Percentiles rank a stretch among this genome's conserved stretches.
Evolutionary conservation across 805 yeast genomes (phyloP).

Genomic region (Sungouiozyma intestinalis): DNA sequence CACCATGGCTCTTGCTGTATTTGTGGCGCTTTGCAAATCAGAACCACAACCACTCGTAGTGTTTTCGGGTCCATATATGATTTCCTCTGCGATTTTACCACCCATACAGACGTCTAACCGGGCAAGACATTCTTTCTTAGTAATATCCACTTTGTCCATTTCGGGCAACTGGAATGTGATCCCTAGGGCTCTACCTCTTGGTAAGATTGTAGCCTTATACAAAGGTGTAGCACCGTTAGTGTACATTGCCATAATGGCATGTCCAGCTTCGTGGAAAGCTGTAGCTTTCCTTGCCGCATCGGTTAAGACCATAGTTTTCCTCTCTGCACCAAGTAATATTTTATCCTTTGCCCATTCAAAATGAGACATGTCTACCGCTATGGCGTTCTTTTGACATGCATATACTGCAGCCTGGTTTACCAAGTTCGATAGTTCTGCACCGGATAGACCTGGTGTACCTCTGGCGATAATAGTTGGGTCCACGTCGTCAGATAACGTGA

Average conservation of each 20-base stretch:
- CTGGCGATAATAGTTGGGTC: slow-evolving; percentile 87
- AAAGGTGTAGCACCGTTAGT: slow-evolving; percentile 91
- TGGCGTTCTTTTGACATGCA: slow-evolving; percentile 88
- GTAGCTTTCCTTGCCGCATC: slow-evolving; percentile 90
- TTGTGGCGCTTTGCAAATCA: slow-evolving; percentile 82
- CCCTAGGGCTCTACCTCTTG: slow-evolving; percentile 95
- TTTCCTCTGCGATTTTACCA: slow-evolving; percentile 94
- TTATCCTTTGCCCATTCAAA: slow-evolving; percentile 99
- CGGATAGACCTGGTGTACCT: slow-evolving; percentile 97
- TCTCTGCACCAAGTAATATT: slow-evolving; percentile 95
- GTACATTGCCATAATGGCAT: slow-evolving; percentile 94
- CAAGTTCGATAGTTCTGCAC: slow-evolving; percentile 91
- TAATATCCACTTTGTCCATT: slow-evolving; percentile 93
- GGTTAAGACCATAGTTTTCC: slow-evolving; percentile 94
- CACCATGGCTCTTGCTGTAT: slow-evolving; percentile 93
- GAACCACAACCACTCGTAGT: slow-evolving; percentile 94
- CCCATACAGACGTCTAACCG: slow-evolving; percentile 98
- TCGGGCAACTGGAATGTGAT: slow-evolving; percentile 96
- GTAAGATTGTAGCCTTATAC: slow-evolving; percentile 93
- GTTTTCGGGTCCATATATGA: slow-evolving; percentile 80
- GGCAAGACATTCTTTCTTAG: slow-evolving; percentile 81
- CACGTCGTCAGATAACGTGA: slow-evolving; percentile 74
- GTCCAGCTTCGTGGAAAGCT: slow-evolving; percentile 99
- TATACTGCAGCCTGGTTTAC: slow-evolving; percentile 97
- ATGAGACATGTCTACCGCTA: slow-evolving; percentile 81